phyloP scores from a whole-genome alignment of 345 rosid genomes.

The Nephelium lappaceum region DNA sequence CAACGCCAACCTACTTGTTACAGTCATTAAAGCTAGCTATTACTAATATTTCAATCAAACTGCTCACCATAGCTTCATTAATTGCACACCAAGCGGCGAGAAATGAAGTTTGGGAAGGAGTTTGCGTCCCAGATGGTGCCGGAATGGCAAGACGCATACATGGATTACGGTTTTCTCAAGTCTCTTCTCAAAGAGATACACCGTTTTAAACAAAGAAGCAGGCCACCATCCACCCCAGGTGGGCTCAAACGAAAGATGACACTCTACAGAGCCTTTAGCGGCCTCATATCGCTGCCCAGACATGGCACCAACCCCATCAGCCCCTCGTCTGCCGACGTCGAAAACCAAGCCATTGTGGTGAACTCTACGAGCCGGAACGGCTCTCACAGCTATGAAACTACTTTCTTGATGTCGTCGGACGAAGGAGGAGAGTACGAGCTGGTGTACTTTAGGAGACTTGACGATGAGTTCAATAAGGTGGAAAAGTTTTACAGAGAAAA shows the following conservation, averaged over 20 bases:
- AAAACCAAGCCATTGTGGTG: slow-evolving; percentile 48
- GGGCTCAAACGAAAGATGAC: slow-evolving; percentile 43
- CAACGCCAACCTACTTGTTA: not conserved
- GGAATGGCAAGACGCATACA: slow-evolving; percentile 76
- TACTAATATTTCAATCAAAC: not conserved
- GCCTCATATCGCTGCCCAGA: slow-evolving; percentile 35
- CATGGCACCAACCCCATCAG: slow-evolving; percentile 13
- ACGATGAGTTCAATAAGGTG: slow-evolving; percentile 69
- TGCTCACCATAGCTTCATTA: not conserved
- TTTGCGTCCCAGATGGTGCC: slow-evolving; percentile 69
- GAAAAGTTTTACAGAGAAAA: slow-evolving; percentile 51
- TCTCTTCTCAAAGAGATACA: slow-evolving; percentile 55
- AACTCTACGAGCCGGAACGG: slow-evolving; percentile 35
- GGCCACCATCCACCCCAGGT: slow-evolving; percentile 24
- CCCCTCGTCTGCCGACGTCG: slow-evolving; percentile 39
- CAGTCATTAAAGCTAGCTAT: not conserved
- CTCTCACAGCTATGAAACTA: slow-evolving; percentile 44
- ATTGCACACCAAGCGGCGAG: not conserved
- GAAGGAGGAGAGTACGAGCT: slow-evolving; percentile 71
- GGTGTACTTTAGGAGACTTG: slow-evolving; percentile 61
- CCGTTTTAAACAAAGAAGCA: slow-evolving; percentile 39
- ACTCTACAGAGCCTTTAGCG: slow-evolving; percentile 66
- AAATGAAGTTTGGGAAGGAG: slow-evolving; percentile 82
- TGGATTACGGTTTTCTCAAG: slow-evolving; percentile 60
- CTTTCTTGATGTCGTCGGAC: slow-evolving; percentile 54